A percentile compares a stretch with the other conserved stretches of the same genome.
phyloP scores from a whole-genome alignment of 352 stramenopile genomes.

The Globisporangium okanoganense region DNA sequence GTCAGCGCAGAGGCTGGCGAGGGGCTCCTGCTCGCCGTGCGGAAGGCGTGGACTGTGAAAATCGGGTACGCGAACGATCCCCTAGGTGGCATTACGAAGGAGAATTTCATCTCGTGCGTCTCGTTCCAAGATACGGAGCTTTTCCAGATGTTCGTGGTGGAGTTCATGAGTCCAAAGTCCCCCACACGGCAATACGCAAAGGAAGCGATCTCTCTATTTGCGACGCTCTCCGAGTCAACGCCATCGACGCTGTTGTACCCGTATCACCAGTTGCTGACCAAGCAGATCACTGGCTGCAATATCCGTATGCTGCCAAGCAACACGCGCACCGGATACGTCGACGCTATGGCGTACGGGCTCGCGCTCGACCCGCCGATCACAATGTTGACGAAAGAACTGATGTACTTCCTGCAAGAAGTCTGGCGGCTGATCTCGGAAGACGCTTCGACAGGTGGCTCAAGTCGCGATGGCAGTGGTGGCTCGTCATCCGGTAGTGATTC shows the following conservation, averaged over 20 bases:
- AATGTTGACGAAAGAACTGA: conserved; percentile 79
- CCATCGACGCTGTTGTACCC: conserved; percentile 70
- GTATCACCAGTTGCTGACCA: conserved; percentile 83
- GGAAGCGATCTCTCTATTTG: conserved; percentile 58
- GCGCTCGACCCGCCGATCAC: conserved; percentile 78
- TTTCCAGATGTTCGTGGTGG: conserved; percentile 85
- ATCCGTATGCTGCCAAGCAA: conserved; percentile 63
- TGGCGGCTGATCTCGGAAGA: conserved; percentile 85
- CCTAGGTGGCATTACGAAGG: conserved; percentile 36
- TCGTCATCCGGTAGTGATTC: conserved; percentile 16
- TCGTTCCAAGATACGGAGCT: conserved; percentile 84
- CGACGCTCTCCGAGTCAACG: conserved; percentile 48
- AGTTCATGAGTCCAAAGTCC: conserved; percentile 75
- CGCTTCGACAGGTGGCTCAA: conserved; percentile 20
- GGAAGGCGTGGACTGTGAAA: conserved; percentile 52
- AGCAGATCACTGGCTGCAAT: conserved; percentile 81
- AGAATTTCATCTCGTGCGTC: conserved; percentile 66
- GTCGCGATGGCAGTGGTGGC: conserved; percentile 18
- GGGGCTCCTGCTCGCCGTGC: conserved; percentile 48
- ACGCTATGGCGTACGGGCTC: conserved; percentile 81
- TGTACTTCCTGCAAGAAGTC: conserved; percentile 83
- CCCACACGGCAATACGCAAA: conserved; percentile 71
- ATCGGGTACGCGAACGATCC: conserved; percentile 31
- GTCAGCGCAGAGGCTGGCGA: conserved; percentile 72
- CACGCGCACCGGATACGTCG: conserved; percentile 78